Conservation (phyloP, 2,329 filamentous ascomycete genomes). For the Pseudodiploospora longispora region DNA sequence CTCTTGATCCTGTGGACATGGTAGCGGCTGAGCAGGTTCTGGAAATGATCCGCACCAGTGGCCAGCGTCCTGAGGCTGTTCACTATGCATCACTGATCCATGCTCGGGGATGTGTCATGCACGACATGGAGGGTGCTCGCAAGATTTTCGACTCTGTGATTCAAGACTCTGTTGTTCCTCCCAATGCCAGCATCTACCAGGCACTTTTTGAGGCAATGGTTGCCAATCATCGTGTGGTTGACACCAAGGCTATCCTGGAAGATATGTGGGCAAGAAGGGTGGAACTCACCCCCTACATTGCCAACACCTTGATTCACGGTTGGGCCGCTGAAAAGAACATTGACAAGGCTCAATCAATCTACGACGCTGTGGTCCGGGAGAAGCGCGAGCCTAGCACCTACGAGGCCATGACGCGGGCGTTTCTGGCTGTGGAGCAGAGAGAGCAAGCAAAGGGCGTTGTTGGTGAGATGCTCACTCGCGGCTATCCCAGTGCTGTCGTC, state of each 20-base stretch:
- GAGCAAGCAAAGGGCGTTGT: constrained; percentile 70
- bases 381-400: constrained; percentile 96
- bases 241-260: constrained; percentile 64
- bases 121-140: constrained; percentile 79
- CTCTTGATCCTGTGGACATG: constrained; percentile 87
- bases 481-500: constrained; percentile 85
- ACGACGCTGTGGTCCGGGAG: constrained; percentile 64
- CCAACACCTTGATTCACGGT: constrained; percentile 94
- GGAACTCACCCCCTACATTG: constrained; percentile 92
- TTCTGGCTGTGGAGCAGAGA: constrained; percentile 74
- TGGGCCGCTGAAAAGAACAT: constrained; percentile 85
- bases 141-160: constrained; percentile 76
- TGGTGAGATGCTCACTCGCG: constrained; percentile 80
- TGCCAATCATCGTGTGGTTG: constrained; percentile 77
- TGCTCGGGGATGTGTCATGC: constrained; percentile 86
- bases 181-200: constrained; percentile 86
- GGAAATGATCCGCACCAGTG: constrained; percentile 64
- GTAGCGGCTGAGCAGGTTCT: constrained; percentile 76
- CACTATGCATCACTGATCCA: constrained; percentile 96
- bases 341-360: constrained; percentile 67
- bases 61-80: constrained; percentile 76
- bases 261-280: constrained; percentile 69
- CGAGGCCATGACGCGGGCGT: constrained; percentile 95
- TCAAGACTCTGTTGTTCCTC: constrained; percentile 54
- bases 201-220: constrained; percentile 96